Evolutionary conservation across 768 basidiomycete species (phyloP).

Genomic region (Asterophora parasitica): DNA sequence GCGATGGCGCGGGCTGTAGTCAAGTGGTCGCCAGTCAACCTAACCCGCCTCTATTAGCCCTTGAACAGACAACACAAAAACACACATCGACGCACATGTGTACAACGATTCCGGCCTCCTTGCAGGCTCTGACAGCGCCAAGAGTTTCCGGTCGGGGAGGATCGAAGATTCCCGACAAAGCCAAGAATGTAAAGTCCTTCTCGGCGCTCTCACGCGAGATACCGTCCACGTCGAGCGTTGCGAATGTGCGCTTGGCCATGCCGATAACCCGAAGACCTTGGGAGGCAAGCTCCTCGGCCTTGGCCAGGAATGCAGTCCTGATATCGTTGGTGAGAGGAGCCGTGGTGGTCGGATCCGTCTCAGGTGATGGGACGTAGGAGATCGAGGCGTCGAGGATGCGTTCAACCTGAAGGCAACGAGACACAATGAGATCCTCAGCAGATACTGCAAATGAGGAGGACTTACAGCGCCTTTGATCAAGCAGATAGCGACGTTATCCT

Average conservation of each 20-base stretch:
- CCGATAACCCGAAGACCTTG: slow-evolving; percentile 39
- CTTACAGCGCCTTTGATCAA: slow-evolving; percentile 35
- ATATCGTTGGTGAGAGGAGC: slow-evolving; percentile 26
- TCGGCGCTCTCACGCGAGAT: slow-evolving; percentile 42
- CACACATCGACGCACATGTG: slow-evolving; percentile 27
- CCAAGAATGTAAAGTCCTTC: slow-evolving; percentile 43
- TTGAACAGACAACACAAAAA: background rate
- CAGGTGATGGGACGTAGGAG: slow-evolving; percentile 26
- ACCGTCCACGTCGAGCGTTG: slow-evolving; percentile 17
- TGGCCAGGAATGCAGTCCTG: slow-evolving; percentile 23
- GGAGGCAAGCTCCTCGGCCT: slow-evolving; percentile 35
- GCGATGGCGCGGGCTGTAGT: slow-evolving; percentile 52
- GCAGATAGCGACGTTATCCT: slow-evolving; percentile 21
- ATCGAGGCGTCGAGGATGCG: slow-evolving; percentile 45
- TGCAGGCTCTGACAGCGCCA: slow-evolving; percentile 46
- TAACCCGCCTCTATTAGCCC: slow-evolving; percentile 17
- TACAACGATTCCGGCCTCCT: slow-evolving; percentile 48
- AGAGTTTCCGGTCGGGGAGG: slow-evolving; percentile 52
- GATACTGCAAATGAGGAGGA: background rate
- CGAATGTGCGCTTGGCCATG: slow-evolving; percentile 24
- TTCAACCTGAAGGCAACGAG: slow-evolving; percentile 28
- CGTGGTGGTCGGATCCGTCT: slow-evolving; percentile 15
- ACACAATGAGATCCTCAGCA: background rate
- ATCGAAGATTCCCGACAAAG: slow-evolving; percentile 52
- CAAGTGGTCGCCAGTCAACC: slow-evolving; percentile 51